Evolutionary conservation across 192 early-diverging fungal genomes (phyloP), one percentile per base, ranked within the genome.

Genomic region (Oehlia diaphana): DNA sequence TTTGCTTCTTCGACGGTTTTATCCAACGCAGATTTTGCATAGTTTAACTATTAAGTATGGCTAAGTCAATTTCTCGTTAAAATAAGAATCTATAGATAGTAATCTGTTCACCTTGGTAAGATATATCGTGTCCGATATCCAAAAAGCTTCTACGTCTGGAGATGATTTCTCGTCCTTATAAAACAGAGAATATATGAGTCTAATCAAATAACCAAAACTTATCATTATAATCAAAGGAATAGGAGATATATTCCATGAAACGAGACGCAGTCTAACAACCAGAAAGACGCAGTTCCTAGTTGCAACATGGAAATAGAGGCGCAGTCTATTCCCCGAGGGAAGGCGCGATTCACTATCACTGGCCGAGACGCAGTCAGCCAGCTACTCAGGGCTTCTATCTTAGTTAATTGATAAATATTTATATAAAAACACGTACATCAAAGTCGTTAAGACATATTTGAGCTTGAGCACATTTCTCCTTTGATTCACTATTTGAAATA

Each of bases 191-290:
- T 44, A 47, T 44, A 44, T 44, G 23, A n/a, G 6, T 37, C 33
- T 72, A 72, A 72, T 44, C 14, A 72, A 47, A 23, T 47, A 44
- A 44, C 71, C 42, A 44, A 72, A 72, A 72, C 37, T 47, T 72
- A 72, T 47, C 71, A 72, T 72, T 2, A 63, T 31, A 37, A 64
- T 63, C 61, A 61, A 49, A 63, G 35, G 9, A 76, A 26, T 47
- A n/a, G n/a, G 74, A 42, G 74, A 76, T 76, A 37, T 76, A 76
- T 76, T 26, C 62, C 61, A 76, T 76, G 74, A 76, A 76, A 76
- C 61, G 74, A 76, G 74, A 76, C 35, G 62, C n/a, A 76, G 61
- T 76, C 61, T 76, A 76, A 76, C 62, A 76, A 76, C 74, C n/a
- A 76, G 33, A 63, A 76, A 76, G 74, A 63, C 35, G 61, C 23